A percentile compares a stretch with the other conserved stretches of the same genome.
Conservation (phyloP, 2,329 filamentous ascomycete species). For the Diplodia intermedia region DNA sequence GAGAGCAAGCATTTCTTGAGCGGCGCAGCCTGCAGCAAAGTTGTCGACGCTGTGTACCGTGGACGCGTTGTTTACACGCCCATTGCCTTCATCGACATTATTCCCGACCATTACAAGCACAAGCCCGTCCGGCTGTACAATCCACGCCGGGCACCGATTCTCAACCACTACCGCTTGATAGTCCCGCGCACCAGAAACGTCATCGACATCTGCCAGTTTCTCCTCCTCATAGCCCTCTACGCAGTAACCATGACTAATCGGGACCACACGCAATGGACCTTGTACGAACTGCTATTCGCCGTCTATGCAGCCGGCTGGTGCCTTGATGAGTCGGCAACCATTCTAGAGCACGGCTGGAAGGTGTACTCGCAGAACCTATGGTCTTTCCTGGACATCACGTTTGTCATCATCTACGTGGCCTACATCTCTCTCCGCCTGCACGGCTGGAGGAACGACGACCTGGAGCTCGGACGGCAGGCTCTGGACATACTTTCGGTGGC, state of each 20-base stretch:
- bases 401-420: conserved; percentile 71
- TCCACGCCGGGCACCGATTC: conserved; percentile 73
- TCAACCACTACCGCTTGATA: conserved; percentile 86
- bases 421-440: conserved; percentile 74
- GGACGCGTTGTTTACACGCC: conserved; percentile 84
- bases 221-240: conserved; percentile 72
- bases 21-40: conserved; percentile 79
- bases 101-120: conserved; percentile 85
- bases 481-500: conserved; percentile 80
- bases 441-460: conserved; percentile 61
- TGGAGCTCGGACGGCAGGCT: conserved; percentile 67
- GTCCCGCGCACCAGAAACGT: conserved; percentile 80
- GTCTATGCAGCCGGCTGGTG: conserved; percentile 81
- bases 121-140: conserved; percentile 83
- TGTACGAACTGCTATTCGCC: conserved; percentile 70
- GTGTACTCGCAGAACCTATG: conserved; percentile 89
- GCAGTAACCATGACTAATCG: conserved; percentile 74
- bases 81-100: conserved; percentile 79
- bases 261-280: conserved; percentile 63
- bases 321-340: conserved; percentile 77
- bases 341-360: conserved; percentile 76
- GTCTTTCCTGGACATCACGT: conserved; percentile 85
- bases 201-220: conserved; percentile 77
- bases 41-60: conserved; percentile 82
- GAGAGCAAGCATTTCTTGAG: conserved; percentile 81